Conservation (phyloP, 2,329 filamentous ascomycete genomes). For the Alternaria incomplexa region DNA sequence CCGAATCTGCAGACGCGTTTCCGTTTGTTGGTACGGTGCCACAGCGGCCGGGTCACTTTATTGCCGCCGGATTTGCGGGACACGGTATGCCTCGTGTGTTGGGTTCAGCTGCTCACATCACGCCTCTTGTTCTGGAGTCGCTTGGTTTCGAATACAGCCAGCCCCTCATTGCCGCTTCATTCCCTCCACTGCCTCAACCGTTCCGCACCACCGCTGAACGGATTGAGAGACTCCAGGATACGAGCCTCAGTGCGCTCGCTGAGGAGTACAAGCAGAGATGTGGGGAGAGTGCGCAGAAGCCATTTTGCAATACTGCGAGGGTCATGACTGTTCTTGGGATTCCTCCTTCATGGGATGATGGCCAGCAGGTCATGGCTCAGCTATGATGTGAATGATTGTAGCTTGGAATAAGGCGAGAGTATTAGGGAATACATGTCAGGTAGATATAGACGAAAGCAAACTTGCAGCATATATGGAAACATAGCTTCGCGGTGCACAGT, state of each 20-base stretch:
- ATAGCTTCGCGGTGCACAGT: no score
- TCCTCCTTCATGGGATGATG: neutral
- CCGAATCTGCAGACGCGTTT: constrained; percentile 8
- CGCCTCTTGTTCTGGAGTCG: constrained; percentile 12
- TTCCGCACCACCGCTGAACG: constrained; percentile 10
- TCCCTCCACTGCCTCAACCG: constrained; percentile 10
- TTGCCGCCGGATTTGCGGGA: constrained; percentile 12
- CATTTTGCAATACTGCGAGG: constrained; percentile 11
- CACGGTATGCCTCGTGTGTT: constrained; percentile 17
- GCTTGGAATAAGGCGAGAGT: neutral
- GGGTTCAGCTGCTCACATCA: constrained; percentile 9
- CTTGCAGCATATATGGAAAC: no score
- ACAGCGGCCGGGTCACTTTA: constrained; percentile 6
- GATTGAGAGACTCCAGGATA: constrained; percentile 9
- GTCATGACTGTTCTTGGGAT: neutral
- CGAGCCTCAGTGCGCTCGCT: neutral
- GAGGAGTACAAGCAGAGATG: neutral
- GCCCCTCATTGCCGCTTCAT: constrained; percentile 6
- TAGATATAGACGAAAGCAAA: no score
- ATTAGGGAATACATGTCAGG: no score
- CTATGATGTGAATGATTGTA: neutral
- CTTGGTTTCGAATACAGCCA: constrained; percentile 6
- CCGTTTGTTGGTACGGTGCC: constrained; percentile 14
- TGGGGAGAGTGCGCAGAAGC: constrained; percentile 9
- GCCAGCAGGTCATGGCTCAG: neutral